Conservation (phyloP, 1,139 yeast genomes). For the Pichia sp. region DNA sequence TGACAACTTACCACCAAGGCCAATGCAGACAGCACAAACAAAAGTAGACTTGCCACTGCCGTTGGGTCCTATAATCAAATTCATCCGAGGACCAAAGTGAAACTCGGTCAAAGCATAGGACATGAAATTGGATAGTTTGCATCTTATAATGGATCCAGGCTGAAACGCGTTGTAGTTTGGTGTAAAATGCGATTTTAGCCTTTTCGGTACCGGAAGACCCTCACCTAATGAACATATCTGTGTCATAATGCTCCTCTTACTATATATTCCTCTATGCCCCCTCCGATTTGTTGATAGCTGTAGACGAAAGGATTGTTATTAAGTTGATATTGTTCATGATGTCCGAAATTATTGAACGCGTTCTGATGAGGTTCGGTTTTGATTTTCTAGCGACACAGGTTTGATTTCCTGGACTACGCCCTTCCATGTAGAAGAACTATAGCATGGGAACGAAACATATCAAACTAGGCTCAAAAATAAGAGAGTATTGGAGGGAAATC, state of each 20-base stretch:
- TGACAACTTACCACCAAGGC: conserved; percentile 77
- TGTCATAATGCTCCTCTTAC: neutral
- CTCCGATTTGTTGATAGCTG: no score
- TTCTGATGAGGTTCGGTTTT: no score
- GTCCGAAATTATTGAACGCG: no score
- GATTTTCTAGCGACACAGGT: no score
- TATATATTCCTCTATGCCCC: no score
- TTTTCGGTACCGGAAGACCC: conserved; percentile 19
- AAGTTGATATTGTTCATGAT: no score
- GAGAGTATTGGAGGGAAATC: no score
- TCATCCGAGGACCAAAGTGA: conserved; percentile 74
- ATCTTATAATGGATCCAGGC: conserved; percentile 67
- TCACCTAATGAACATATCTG: conserved; percentile 8
- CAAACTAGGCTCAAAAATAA: no score
- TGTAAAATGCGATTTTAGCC: conserved; percentile 15
- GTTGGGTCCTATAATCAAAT: conserved; percentile 94
- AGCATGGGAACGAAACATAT: no score
- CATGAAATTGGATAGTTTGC: conserved; percentile 70
- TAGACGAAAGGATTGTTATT: no score
- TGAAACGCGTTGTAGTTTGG: conserved; percentile 23
- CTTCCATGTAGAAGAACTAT: no score
- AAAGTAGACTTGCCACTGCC: conserved; percentile 95
- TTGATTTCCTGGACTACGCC: no score
- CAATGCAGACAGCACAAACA: conserved; percentile 90
- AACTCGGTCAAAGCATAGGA: conserved; percentile 79